A percentile compares a stretch with the other conserved stretches of the same genome.
phyloP scores from a whole-genome alignment of 352 stramenopile genomes.

The Pythium vanterpoolii region DNA sequence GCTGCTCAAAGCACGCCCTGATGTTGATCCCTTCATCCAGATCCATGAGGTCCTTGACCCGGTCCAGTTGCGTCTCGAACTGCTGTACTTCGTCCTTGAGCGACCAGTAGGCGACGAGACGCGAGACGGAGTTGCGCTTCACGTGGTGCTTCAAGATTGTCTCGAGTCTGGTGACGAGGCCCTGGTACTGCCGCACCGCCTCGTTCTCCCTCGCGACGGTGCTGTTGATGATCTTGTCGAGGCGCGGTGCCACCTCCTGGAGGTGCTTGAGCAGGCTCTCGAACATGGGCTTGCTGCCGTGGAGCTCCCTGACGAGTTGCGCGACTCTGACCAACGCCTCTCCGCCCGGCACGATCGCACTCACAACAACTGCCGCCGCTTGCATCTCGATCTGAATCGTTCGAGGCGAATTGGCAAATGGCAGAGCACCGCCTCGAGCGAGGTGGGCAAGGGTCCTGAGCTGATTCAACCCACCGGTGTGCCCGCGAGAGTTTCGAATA shows the following conservation, averaged over 20 bases:
- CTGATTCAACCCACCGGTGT: too few relatives aligned
- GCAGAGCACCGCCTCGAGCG: conserved; percentile 7
- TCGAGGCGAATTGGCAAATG: conserved; percentile 1
- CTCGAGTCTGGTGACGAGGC: not conserved
- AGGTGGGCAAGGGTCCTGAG: too few relatives aligned
- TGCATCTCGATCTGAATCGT: conserved; percentile 7
- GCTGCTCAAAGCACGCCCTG: not conserved
- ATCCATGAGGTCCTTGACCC: conserved; percentile 2
- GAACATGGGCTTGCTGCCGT: conserved; percentile 8
- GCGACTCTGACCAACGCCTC: not conserved
- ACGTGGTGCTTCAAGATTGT: not conserved
- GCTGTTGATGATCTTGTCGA: not conserved
- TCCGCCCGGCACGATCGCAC: conserved; percentile 5
- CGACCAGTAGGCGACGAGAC: not conserved
- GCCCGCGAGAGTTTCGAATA: too few relatives aligned
- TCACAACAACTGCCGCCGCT: conserved; percentile 1
- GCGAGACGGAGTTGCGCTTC: not conserved
- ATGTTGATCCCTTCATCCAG: conserved; percentile 6
- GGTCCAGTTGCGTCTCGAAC: conserved; percentile 1
- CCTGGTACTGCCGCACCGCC: conserved; percentile 4
- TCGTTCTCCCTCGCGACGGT: not conserved
- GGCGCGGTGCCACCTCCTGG: conserved; percentile 6
- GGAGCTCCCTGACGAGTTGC: conserved; percentile 12
- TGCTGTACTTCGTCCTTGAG: conserved; percentile 9
- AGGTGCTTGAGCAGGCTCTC: conserved; percentile 12